phyloP scores from a whole-genome alignment of 2,329 filamentous ascomycete species.

The Arthrobotrys conoides region DNA sequence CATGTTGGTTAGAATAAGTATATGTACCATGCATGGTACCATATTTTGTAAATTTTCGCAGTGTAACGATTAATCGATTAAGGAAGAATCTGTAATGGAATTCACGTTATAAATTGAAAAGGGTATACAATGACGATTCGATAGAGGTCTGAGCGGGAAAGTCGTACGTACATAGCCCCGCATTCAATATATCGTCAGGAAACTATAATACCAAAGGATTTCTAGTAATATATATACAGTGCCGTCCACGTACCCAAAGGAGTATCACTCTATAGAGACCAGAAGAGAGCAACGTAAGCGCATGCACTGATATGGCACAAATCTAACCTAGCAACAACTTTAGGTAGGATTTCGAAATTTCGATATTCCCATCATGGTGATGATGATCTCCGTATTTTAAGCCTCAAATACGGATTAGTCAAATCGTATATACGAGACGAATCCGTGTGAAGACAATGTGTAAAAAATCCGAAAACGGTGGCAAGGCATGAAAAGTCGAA shows the following conservation, averaged over 20 bases:
- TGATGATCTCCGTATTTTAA: neutral
- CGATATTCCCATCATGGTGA: neutral
- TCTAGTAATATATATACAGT: neutral
- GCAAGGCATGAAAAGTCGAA: neutral
- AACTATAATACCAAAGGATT: constrained; percentile 13
- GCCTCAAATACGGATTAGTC: constrained; percentile 2
- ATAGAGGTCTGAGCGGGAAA: neutral
- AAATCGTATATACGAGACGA: constrained; percentile 6
- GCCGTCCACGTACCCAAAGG: neutral
- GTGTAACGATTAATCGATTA: too few species aligned
- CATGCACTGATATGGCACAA: constrained; percentile 12
- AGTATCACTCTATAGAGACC: neutral
- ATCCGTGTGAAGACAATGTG: neutral
- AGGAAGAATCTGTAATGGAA: too few species aligned
- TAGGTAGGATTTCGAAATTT: neutral
- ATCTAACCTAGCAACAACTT: neutral
- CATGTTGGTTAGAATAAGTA: too few species aligned
- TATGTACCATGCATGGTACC: too few species aligned
- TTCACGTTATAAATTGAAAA: neutral
- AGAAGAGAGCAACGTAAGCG: constrained; percentile 16
- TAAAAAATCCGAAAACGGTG: constrained; percentile 1
- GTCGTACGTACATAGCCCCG: constrained; percentile 2
- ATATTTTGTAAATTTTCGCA: too few species aligned
- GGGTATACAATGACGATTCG: neutral
- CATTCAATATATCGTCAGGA: neutral